phyloP scores from a whole-genome alignment of 345 rosid genomes.

The Syzygium jambos region DNA sequence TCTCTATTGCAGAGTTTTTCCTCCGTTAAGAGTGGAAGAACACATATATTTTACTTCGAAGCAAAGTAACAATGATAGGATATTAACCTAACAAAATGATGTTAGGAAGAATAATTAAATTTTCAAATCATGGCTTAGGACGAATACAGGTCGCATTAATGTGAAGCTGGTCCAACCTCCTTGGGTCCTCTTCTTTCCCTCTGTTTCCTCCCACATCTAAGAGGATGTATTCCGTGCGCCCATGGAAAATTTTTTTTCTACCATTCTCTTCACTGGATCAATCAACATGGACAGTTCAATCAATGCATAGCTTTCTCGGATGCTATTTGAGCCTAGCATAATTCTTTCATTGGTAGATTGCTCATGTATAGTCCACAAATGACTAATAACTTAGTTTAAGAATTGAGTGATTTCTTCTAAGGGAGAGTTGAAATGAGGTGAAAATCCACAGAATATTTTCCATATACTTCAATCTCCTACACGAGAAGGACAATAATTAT shows the following conservation, averaged over 20 bases:
- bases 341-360: too few species aligned
- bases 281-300: rapidly evolving
- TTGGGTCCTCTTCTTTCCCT: neutral
- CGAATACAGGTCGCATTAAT: too few species aligned
- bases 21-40: neutral
- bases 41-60: too few species aligned
- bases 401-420: neutral
- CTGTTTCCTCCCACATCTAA: neutral
- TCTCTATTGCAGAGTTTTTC: too few species aligned
- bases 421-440: neutral
- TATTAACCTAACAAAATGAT: too few species aligned
- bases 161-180: too few species aligned
- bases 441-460: neutral
- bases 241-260: too few species aligned
- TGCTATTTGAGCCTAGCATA: too few species aligned
- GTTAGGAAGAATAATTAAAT: too few species aligned
- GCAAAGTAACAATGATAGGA: neutral
- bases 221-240: neutral
- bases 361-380: too few species aligned
- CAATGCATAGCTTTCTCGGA: neutral
- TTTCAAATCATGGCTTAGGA: too few species aligned
- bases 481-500: neutral
- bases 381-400: neutral
- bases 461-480: neutral
- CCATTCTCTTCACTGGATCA: neutral